phyloP scores from a whole-genome alignment of 768 basidiomycete species.

The Suillus weaverae region DNA sequence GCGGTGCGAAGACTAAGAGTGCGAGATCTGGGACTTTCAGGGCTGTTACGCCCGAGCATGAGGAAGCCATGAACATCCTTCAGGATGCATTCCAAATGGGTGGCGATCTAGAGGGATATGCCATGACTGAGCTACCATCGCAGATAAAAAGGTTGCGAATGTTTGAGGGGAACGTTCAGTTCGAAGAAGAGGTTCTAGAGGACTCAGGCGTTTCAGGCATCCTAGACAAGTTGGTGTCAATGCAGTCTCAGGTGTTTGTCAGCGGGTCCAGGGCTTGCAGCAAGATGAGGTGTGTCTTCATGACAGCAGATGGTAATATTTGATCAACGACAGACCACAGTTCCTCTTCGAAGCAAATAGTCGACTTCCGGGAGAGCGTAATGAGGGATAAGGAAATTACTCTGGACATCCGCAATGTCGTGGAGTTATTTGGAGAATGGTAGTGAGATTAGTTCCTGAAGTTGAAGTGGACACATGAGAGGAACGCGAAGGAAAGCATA shows the following conservation, averaged over 20 bases:
- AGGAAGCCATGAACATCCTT: conserved; percentile 46
- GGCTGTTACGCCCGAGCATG: conserved; percentile 41
- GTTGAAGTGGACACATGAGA: conserved; percentile 4
- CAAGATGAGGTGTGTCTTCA: conserved; percentile 40
- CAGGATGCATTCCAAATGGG: conserved; percentile 42
- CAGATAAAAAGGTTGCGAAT: conserved; percentile 30
- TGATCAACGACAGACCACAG: conserved; percentile 25
- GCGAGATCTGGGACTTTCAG: conserved; percentile 48
- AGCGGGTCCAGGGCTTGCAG: conserved; percentile 49
- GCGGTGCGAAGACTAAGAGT: conserved; percentile 21
- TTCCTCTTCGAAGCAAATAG: conserved; percentile 55
- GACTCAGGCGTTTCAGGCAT: conserved; percentile 57
- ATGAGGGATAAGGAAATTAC: conserved; percentile 17
- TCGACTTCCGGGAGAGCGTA: conserved; percentile 40
- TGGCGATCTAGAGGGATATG: conserved; percentile 42
- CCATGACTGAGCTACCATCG: conserved; percentile 41
- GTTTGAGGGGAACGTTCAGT: conserved; percentile 20
- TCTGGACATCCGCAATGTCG: conserved; percentile 36
- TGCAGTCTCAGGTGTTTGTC: conserved; percentile 49
- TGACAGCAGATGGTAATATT: not conserved
- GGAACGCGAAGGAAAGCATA: conserved; percentile 14
- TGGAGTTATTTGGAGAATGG: conserved; percentile 45
- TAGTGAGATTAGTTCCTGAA: not conserved
- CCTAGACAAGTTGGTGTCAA: conserved; percentile 56
- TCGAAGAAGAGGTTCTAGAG: conserved; percentile 34